Evolutionary conservation across 176 grass and related monocot genomes (phyloP).

Genomic region (Thalia dealbata): DNA sequence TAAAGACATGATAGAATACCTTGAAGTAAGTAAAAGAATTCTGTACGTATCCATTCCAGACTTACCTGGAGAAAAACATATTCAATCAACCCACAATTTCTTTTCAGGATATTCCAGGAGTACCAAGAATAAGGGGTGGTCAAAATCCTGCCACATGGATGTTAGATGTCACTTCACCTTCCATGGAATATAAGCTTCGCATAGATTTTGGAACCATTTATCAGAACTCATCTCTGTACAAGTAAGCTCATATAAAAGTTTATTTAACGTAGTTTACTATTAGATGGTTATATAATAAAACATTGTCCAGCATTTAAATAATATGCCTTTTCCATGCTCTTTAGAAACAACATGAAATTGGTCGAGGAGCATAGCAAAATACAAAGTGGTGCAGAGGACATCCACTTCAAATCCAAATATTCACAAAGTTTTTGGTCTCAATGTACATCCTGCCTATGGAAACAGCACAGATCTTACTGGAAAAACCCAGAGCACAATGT

Average conservation of each 20-base stretch:
- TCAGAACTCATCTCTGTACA: constrained; percentile 6
- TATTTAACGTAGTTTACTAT: background rate
- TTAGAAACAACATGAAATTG: constrained; percentile 60
- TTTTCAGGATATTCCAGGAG: constrained; percentile 23
- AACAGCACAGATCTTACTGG: constrained; percentile 86
- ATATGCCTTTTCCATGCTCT: constrained; percentile 2
- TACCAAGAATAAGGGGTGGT: constrained; percentile 22
- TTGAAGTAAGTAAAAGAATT: constrained; percentile 16
- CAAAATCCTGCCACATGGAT: constrained; percentile 31
- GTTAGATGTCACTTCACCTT: constrained; percentile 23
- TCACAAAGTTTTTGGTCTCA: constrained; percentile 51
- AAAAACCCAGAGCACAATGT: constrained; percentile 96
- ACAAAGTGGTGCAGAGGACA: constrained; percentile 35
- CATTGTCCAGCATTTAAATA: background rate
- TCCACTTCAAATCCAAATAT: constrained; percentile 54
- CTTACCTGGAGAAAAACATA: background rate
- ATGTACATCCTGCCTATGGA: constrained; percentile 77
- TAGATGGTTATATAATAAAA: background rate
- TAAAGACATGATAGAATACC: constrained; percentile 4
- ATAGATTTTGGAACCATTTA: constrained; percentile 25
- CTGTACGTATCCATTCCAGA: background rate
- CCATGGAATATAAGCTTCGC: constrained; percentile 22
- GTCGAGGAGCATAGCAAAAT: constrained; percentile 50
- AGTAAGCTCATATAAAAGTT: constrained; percentile 1
- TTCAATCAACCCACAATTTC: background rate